Evolutionary conservation across 352 stramenopile species (phyloP), one percentile per base, ranked within the genome.

Genomic region (Phytophthora kernoviae): DNA sequence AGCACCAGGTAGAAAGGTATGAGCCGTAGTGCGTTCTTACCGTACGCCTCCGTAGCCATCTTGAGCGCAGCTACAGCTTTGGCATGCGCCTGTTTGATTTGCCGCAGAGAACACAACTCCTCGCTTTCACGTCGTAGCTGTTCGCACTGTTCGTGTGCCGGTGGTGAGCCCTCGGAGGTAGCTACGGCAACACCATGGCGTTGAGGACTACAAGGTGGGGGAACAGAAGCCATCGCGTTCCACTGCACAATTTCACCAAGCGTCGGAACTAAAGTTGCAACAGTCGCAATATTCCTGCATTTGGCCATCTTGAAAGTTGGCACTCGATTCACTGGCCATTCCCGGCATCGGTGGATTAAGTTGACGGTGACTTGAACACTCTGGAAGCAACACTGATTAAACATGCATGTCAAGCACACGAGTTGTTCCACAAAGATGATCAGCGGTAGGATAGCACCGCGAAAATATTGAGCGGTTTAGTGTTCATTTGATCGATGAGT

Each of bases 1-100:
- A 92, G 68, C 36, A 81, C 55, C 24, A 92, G 60, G 52, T 88
- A 90, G 65, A 84, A 90, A 2, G 79, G 81, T 17, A 88, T 77
- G 32, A 92, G 67, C 0, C 63, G 64, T 22, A 88, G 51, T 34
- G 78, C 75, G 37, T 60, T 79, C 24, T 85, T 84, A 55, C 81
- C 77, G 32, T 81, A 88, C 4, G 65, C 9, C 9, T 79, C 73
- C 0, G 69, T 82, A 0, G 81, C 81, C 32, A 69, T 52, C 43
- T 81, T 79, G 47, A 92, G 57, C 14, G 75, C 80, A 15, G 54
- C 17, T 8, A 81, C 48, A 4, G 65, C 81, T 48, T 77, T 80
- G 5, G 73, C 62, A 46, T 81, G 78, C 11, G 78, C 81, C 20
- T 32, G 42, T 11, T 78, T 75, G 36, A 84, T 69, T 46, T 86